phyloP scores from a whole-genome alignment of 2,329 filamentous ascomycete genomes.

The Nigrograna mackinnonii region DNA sequence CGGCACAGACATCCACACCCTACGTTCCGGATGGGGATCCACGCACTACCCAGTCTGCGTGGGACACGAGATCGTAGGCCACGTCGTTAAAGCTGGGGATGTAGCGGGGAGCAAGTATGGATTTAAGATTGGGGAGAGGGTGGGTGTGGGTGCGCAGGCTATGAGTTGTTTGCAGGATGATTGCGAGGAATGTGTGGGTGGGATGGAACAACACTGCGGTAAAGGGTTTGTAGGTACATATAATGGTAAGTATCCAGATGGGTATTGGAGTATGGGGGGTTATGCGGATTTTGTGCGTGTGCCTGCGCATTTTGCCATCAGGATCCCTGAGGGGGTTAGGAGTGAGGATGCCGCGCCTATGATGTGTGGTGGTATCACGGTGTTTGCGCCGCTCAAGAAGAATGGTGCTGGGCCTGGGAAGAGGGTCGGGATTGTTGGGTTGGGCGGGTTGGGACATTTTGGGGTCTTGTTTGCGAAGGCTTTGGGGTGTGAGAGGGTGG shows the following conservation, averaged over 20 bases:
- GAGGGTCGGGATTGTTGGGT: slow-evolving; percentile 70
- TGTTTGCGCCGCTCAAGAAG: slow-evolving; percentile 69
- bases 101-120: slow-evolving; percentile 42
- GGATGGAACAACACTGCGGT: slow-evolving; percentile 48
- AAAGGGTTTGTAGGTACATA: slow-evolving; percentile 61
- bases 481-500: slow-evolving; percentile 68
- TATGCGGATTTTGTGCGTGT: slow-evolving; percentile 61
- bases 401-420: slow-evolving; percentile 72
- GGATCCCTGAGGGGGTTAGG: slow-evolving; percentile 56
- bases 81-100: slow-evolving; percentile 39
- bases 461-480: slow-evolving; percentile 73
- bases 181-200: slow-evolving; percentile 58
- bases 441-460: slow-evolving; percentile 76
- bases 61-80: slow-evolving; percentile 48
- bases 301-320: slow-evolving; percentile 62
- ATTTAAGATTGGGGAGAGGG: slow-evolving; percentile 64
- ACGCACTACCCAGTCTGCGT: slow-evolving; percentile 49
- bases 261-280: slow-evolving; percentile 68
- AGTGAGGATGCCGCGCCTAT: slow-evolving; percentile 66
- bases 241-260: slow-evolving; percentile 57
- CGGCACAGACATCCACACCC: slow-evolving; percentile 41
- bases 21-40: slow-evolving; percentile 47
- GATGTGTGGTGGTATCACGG: slow-evolving; percentile 77
- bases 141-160: slow-evolving; percentile 56
- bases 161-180: slow-evolving; percentile 50